Base-by-base conservation (phyloP, 257 asterid species). In the Fraxinus pennsylvanica region DNA sequence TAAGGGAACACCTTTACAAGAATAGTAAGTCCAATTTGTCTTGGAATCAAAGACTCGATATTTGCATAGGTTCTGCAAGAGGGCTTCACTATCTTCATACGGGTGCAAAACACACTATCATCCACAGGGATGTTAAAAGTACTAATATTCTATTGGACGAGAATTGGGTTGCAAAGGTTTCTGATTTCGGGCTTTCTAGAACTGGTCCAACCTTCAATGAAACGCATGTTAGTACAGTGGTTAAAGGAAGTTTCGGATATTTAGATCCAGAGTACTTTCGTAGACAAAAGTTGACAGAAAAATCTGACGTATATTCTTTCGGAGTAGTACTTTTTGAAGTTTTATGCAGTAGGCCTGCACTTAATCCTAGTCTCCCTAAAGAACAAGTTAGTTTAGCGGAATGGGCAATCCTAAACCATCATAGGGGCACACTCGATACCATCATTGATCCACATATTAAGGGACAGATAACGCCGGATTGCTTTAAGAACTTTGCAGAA, bases 21-120 rank as follows among this genome's bases (percentile, higher is more conserved):
- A 71, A 43, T 68, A 61, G 75, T 3, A 82, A 79, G 68, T 59
- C 82, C 12, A 68, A 77, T 10, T 59, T 87, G 25, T 72, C 77
- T 8, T 87, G 90, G 90, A 84, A 71, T 10, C 85, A 78, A 68
- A 79, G 90, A 29, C 38, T 87, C 63, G 89, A 87, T 1, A 87
- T 87, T 3, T 82, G 87, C 81, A 79, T 87, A 45, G 90, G 90
- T 21, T 84, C 90, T 9, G 90, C 90, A 0, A 81, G 84, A 57
- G 90, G 90, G 5, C 85, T 87, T 65, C 90, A 87, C 73, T 87
- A 87, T 43, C 88, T 87, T 45, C 90, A 87, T 71, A 87, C 90
- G 0, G 90, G 90, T 27, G 90, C 90, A 21, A 78, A 75, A 74
- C 72, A 84, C 33, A 80, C 85, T 3, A 87, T 87, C 81, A 87